A percentile compares a stretch with the other conserved stretches of the same genome.
Conservation (phyloP, 192 early-diverging fungal species). For the Rhizophagus prolifer region DNA sequence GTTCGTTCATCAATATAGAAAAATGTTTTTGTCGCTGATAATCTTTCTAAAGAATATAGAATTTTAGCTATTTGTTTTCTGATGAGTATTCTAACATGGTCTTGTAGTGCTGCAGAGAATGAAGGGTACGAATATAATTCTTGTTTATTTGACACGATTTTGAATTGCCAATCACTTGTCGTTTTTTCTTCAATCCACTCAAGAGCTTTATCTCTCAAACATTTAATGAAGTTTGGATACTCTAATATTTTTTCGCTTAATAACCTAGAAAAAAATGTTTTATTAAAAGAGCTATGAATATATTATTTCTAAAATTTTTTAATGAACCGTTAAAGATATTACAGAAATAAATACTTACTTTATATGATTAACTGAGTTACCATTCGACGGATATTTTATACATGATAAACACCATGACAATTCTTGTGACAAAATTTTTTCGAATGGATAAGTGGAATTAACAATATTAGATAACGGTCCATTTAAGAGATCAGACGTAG, state of each 20-base stretch:
- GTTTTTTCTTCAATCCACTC: conserved; percentile 18
- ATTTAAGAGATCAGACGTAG: not conserved
- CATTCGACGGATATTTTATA: conserved; percentile 22
- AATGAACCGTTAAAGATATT: no score
- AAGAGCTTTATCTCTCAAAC: not conserved
- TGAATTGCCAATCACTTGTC: no score
- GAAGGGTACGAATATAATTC: no score
- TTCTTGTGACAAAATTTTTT: conserved; percentile 25
- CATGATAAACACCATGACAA: conserved; percentile 28
- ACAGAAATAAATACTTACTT: conserved; percentile 1
- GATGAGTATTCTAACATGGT: no score
- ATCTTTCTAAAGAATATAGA: no score
- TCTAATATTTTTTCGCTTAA: not conserved
- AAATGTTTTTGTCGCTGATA: no score
- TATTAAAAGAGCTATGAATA: no score
- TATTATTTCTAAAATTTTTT: no score
- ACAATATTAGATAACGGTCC: conserved; percentile 3
- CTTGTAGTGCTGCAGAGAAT: no score
- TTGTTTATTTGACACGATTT: no score
- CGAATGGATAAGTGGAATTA: conserved; percentile 20
- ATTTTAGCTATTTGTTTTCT: no score
- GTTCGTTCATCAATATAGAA: no score
- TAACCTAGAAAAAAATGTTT: not conserved
- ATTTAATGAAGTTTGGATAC: not conserved
- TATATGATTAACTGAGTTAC: conserved; percentile 16